A percentile compares a stretch with the other conserved stretches of the same genome.
Conservation (phyloP, 1,284 basidiomycete species). For the Ceratobasidium sp. region DNA sequence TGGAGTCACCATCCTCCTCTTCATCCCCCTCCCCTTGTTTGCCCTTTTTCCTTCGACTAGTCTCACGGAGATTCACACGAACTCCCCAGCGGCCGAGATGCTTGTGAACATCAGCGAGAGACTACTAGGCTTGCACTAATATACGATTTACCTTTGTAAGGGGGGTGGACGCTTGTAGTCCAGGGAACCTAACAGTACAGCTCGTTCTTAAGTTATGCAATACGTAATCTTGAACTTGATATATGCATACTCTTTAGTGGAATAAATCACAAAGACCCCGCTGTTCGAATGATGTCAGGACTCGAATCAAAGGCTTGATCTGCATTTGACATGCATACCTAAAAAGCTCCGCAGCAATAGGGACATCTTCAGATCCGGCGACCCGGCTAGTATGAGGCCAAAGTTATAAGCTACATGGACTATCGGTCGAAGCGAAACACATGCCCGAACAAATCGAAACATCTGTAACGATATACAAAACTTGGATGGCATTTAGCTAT, state of each 20-base stretch:
- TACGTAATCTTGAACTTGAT: neutral
- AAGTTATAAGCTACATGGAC: slow-evolving; percentile 39
- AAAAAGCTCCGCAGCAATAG: slow-evolving; percentile 72
- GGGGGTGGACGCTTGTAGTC: slow-evolving; percentile 72
- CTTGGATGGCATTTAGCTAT: slow-evolving; percentile 39
- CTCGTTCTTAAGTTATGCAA: neutral
- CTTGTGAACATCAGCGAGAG: slow-evolving; percentile 48
- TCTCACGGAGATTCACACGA: slow-evolving; percentile 72
- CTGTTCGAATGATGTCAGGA: slow-evolving; percentile 49
- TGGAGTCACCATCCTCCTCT: slow-evolving; percentile 40
- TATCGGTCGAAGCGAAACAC: slow-evolving; percentile 11
- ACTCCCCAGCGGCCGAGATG: slow-evolving; percentile 73
- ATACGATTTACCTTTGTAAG: slow-evolving; percentile 66
- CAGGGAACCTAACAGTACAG: slow-evolving; percentile 60
- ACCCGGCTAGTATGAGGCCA: slow-evolving; percentile 35
- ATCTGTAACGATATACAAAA: slow-evolving; percentile 70
- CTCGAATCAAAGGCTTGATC: neutral
- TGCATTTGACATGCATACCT: neutral
- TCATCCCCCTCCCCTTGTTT: slow-evolving; percentile 36
- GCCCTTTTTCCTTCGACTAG: slow-evolving; percentile 57
- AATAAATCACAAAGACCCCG: slow-evolving; percentile 71
- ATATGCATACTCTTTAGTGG: slow-evolving; percentile 65
- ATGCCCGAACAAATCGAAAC: slow-evolving; percentile 68
- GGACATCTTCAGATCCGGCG: slow-evolving; percentile 49
- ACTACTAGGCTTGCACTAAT: neutral